phyloP scores from a whole-genome alignment of 352 stramenopile species.

The Phytophthora colocasiae region DNA sequence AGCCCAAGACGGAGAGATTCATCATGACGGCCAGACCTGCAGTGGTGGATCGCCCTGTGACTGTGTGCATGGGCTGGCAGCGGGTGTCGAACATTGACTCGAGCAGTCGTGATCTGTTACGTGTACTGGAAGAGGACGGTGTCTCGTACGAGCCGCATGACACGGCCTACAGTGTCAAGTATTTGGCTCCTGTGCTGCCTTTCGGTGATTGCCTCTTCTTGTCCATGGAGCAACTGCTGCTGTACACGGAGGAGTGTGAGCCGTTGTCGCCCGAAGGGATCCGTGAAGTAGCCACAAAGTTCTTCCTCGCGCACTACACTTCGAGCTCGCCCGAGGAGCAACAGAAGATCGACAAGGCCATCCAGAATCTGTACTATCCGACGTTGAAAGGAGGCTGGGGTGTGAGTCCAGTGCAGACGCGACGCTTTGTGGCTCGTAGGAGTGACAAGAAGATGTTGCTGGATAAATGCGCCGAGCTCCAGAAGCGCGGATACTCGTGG shows the following conservation, averaged over 20 bases:
- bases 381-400: constrained; percentile 84
- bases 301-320: constrained; percentile 79
- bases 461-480: constrained; percentile 79
- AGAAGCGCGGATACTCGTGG: constrained; percentile 83
- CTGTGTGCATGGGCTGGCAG: constrained; percentile 88
- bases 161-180: constrained; percentile 90
- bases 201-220: constrained; percentile 90
- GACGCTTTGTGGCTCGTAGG: constrained; percentile 73
- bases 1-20: constrained; percentile 55
- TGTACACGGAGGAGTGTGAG: constrained; percentile 89
- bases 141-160: constrained; percentile 88
- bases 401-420: constrained; percentile 84
- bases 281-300: constrained; percentile 76
- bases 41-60: constrained; percentile 77
- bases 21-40: constrained; percentile 66
- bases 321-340: constrained; percentile 63
- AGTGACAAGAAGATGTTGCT: constrained; percentile 79
- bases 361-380: constrained; percentile 88
- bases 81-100: constrained; percentile 78
- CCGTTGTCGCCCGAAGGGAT: constrained; percentile 72
- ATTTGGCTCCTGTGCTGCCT: constrained; percentile 79
- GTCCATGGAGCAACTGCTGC: constrained; percentile 86
- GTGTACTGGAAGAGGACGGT: constrained; percentile 85
- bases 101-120: constrained; percentile 76
- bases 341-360: constrained; percentile 83